phyloP scores from a whole-genome alignment of 306 rosid genomes.

The Rubus parviflorus region DNA sequence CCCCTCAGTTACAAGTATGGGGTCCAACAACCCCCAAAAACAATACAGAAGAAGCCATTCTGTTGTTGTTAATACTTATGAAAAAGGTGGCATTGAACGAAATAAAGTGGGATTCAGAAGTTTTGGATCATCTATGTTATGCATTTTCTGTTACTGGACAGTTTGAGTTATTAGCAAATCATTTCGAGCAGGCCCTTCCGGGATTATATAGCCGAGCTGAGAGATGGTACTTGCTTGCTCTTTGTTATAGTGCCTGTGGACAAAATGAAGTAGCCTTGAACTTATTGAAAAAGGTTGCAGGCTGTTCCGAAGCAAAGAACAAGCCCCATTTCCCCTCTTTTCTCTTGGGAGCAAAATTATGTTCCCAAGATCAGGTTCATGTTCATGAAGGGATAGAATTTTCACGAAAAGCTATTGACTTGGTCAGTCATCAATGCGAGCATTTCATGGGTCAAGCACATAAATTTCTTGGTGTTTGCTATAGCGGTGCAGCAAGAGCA shows the following conservation, averaged over 20 bases:
- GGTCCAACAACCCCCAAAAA: constrained; percentile 52
- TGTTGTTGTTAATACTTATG: constrained; percentile 64
- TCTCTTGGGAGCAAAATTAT: constrained; percentile 69
- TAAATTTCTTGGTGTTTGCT: constrained; percentile 73
- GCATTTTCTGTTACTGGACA: constrained; percentile 76
- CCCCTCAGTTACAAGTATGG: constrained; percentile 53
- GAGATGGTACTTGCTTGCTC: constrained; percentile 90
- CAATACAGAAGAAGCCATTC: constrained; percentile 75
- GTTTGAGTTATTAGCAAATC: constrained; percentile 68
- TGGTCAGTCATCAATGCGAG: constrained; percentile 46
- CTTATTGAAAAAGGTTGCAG: constrained; percentile 71
- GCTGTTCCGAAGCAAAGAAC: constrained; percentile 66
- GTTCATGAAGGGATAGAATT: constrained; percentile 60
- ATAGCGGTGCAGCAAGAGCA: constrained; percentile 68
- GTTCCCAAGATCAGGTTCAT: constrained; percentile 56
- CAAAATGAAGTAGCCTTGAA: constrained; percentile 62
- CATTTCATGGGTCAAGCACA: constrained; percentile 60
- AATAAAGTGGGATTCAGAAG: constrained; percentile 77
- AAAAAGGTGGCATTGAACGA: constrained; percentile 52
- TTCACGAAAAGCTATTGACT: constrained; percentile 44
- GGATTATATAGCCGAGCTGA: constrained; percentile 66
- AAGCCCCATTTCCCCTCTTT: constrained; percentile 61
- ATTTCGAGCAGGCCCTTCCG: constrained; percentile 74
- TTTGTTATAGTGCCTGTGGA: constrained; percentile 81
- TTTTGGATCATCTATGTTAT: constrained; percentile 70